Conservation (phyloP, 2,329 filamentous ascomycete species). For the Alternaria gaisen region DNA sequence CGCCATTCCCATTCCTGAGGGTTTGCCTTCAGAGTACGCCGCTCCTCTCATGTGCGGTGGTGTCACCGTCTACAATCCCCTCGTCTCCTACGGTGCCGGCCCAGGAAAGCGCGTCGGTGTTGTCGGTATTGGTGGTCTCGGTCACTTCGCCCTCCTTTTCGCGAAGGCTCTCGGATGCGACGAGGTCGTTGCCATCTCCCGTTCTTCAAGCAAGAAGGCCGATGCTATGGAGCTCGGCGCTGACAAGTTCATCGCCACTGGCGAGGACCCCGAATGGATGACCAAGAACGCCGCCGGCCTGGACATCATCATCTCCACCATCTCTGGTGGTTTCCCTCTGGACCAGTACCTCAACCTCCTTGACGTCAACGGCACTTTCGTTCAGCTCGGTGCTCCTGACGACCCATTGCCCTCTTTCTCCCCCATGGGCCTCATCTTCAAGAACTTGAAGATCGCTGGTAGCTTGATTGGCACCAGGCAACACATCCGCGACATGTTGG, state of each 20-base stretch:
- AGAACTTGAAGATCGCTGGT: slow-evolving; percentile 69
- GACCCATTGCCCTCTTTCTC: slow-evolving; percentile 60
- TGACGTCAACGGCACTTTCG: slow-evolving; percentile 66
- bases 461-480: slow-evolving; percentile 70
- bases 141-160: slow-evolving; percentile 76
- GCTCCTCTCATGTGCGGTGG: slow-evolving; percentile 87
- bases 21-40: slow-evolving; percentile 65
- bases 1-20: slow-evolving; percentile 78
- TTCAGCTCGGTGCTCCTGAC: slow-evolving; percentile 74
- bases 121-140: slow-evolving; percentile 76
- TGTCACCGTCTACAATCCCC: slow-evolving; percentile 78
- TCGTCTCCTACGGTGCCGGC: slow-evolving; percentile 77
- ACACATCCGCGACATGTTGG: slow-evolving; percentile 65
- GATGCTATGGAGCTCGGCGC: slow-evolving; percentile 68
- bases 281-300: slow-evolving; percentile 62
- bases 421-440: slow-evolving; percentile 61
- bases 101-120: slow-evolving; percentile 81
- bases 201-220: slow-evolving; percentile 67
- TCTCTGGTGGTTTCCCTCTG: slow-evolving; percentile 66
- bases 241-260: slow-evolving; percentile 68
- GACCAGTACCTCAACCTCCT: slow-evolving; percentile 69
- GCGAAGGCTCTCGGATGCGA: slow-evolving; percentile 75
- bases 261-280: slow-evolving; percentile 67
- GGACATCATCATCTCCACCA: slow-evolving; percentile 67
- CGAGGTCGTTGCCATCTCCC: slow-evolving; percentile 70